Conservation (phyloP, 2,329 filamentous ascomycete genomes). For the Eutypa lata region DNA sequence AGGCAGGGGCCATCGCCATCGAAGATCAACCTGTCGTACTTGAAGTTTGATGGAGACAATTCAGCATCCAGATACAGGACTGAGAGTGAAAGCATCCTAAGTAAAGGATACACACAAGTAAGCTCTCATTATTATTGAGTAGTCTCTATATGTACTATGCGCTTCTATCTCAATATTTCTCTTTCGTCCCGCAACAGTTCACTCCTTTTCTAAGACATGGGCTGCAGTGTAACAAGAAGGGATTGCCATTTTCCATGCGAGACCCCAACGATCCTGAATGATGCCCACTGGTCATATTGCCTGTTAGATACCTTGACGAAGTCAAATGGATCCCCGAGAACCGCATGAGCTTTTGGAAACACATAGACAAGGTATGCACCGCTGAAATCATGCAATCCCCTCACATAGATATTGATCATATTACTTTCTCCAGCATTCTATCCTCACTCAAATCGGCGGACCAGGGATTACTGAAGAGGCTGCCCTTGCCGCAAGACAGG, state of each 20-base stretch:
- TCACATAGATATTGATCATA: neutral
- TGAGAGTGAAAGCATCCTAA: neutral
- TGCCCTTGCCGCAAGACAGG: slow-evolving; percentile 1
- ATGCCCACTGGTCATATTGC: slow-evolving; percentile 3
- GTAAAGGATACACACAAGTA: neutral
- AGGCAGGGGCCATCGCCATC: too few species aligned
- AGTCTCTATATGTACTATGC: too few species aligned
- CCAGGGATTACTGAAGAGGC: slow-evolving; percentile 5
- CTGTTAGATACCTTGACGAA: slow-evolving; percentile 7
- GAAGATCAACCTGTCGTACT: neutral
- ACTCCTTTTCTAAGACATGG: neutral
- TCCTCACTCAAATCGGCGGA: slow-evolving; percentile 6
- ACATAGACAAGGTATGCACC: slow-evolving; percentile 3
- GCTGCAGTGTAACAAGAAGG: slow-evolving; percentile 4
- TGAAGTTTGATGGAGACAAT: slow-evolving; percentile 1
- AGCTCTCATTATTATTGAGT: too few species aligned
- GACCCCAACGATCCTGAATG: slow-evolving; percentile 1
- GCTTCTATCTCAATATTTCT: too few species aligned
- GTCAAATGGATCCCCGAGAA: slow-evolving; percentile 8
- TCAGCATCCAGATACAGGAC: neutral
- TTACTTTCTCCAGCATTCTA: slow-evolving; percentile 1
- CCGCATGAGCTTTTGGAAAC: slow-evolving; percentile 4
- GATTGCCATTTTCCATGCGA: slow-evolving; percentile 4
- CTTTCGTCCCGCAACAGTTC: too few species aligned
- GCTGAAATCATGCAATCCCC: too few species aligned